These are phyloP conservation scores for Suhomyces guaymorum DNA, from an alignment of 1,139 yeast species.

Conservation along the genomic window DNA sequence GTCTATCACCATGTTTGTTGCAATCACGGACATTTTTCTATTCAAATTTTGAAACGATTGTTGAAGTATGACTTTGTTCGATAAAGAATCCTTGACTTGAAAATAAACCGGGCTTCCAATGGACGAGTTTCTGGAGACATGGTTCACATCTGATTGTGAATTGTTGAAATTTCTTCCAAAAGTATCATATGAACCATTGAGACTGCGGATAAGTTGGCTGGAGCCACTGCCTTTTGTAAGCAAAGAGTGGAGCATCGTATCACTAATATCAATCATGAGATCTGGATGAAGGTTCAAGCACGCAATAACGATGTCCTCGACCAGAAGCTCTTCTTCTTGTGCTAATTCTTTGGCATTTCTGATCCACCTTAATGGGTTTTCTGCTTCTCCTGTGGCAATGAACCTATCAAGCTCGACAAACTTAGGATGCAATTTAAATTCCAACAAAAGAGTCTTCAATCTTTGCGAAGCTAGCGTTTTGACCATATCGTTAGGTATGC, in stretches of 20 bases:
- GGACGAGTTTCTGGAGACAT: constrained; percentile 30
- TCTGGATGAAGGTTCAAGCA: constrained; percentile 36
- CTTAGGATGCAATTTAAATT: constrained; percentile 52
- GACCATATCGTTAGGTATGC: background rate
- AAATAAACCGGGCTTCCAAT: constrained; percentile 29
- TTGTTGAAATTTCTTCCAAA: constrained; percentile 2
- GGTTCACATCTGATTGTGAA: constrained; percentile 8
- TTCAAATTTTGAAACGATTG: constrained; percentile 19
- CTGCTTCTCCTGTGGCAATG: constrained; percentile 42
- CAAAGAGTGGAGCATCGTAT: constrained; percentile 2
- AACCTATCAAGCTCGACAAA: constrained; percentile 31
- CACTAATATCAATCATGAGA: constrained; percentile 9
- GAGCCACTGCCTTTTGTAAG: background rate
- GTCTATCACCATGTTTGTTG: constrained; percentile 28
- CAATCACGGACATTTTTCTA: constrained; percentile 31
- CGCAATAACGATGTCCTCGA: constrained; percentile 36
- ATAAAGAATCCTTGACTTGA: constrained; percentile 17
- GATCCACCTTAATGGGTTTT: constrained; percentile 40
- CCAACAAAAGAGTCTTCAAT: constrained; percentile 17
- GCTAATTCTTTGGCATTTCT: constrained; percentile 13
- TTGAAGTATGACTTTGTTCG: constrained; percentile 16
- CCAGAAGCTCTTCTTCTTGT: constrained; percentile 18
- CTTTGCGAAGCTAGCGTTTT: too few relatives aligned
- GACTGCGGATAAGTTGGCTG: background rate
- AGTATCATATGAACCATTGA: constrained; percentile 2